phyloP scores from a whole-genome alignment of 2,329 filamentous ascomycete genomes.

The Venturia carpophila region DNA sequence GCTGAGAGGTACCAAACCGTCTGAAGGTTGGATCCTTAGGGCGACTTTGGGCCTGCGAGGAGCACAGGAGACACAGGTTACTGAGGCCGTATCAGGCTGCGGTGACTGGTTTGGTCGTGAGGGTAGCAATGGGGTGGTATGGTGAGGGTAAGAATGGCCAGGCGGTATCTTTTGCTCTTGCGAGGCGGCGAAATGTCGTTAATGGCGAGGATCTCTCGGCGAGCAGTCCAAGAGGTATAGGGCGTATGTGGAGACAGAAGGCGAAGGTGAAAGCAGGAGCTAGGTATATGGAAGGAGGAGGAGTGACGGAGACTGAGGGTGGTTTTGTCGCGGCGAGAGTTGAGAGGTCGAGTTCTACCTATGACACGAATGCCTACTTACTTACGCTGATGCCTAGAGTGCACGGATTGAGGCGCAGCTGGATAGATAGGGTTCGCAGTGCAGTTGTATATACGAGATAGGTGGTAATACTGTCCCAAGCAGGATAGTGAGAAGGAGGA shows the following conservation, averaged over 20 bases:
- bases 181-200: not conserved
- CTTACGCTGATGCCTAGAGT: too few species aligned
- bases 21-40: not conserved
- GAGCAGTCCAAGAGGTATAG: not conserved
- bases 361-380: too few species aligned
- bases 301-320: not conserved
- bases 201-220: not conserved
- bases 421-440: too few species aligned
- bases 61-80: not conserved
- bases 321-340: not conserved
- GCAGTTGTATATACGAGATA: too few species aligned
- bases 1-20: not conserved
- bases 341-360: not conserved
- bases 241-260: not conserved
- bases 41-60: not conserved
- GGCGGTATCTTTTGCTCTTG: not conserved
- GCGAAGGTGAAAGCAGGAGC: not conserved
- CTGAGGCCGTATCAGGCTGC: not conserved
- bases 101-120: not conserved
- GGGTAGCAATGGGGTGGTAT: not conserved
- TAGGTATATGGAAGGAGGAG: not conserved
- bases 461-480: too few species aligned
- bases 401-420: too few species aligned
- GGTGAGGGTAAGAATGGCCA: not conserved
- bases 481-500: too few species aligned